A percentile compares a stretch with the other conserved stretches of the same genome.
phyloP scores from a whole-genome alignment of 306 rosid species.

The Lablab purpureus region DNA sequence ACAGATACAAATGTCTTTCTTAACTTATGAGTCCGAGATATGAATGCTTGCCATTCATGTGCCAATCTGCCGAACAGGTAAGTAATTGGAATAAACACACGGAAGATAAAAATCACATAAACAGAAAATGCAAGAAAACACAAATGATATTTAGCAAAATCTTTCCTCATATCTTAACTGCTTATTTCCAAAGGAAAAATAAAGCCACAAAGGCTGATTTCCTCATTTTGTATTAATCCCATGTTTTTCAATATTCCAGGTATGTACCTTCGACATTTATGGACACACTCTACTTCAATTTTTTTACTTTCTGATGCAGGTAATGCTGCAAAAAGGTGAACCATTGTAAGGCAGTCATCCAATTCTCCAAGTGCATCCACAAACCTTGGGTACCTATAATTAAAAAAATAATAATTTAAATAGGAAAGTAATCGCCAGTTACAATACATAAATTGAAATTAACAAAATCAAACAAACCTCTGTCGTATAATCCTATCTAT shows the following conservation, averaged over 20 bases:
- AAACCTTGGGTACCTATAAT: conserved; percentile 81
- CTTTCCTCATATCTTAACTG: background rate
- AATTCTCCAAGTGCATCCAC: conserved; percentile 90
- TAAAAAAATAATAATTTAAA: conserved; percentile 24
- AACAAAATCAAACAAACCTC: conserved; percentile 61
- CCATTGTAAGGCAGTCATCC: conserved; percentile 93
- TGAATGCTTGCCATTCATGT: conserved; percentile 94
- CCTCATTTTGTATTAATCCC: background rate
- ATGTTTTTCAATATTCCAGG: background rate
- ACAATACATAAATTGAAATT: background rate
- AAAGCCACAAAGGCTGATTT: background rate
- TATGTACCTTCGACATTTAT: conserved; percentile 77
- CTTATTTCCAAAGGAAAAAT: conserved; percentile 10
- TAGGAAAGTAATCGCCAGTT: conserved; percentile 10
- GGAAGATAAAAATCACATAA: background rate
- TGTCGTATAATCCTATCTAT: conserved; percentile 74
- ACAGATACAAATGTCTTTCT: conserved; percentile 89
- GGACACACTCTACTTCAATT: conserved; percentile 73
- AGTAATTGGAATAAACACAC: conserved; percentile 29
- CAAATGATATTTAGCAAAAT: background rate
- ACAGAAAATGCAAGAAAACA: background rate
- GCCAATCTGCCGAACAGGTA: conserved; percentile 63
- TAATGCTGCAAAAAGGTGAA: conserved; percentile 90
- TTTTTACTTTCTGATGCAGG: conserved; percentile 78
- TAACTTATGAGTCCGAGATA: conserved; percentile 78